Base-by-base conservation (phyloP, 1,284 basidiomycete species). In the Boletus semigastroideus region DNA sequence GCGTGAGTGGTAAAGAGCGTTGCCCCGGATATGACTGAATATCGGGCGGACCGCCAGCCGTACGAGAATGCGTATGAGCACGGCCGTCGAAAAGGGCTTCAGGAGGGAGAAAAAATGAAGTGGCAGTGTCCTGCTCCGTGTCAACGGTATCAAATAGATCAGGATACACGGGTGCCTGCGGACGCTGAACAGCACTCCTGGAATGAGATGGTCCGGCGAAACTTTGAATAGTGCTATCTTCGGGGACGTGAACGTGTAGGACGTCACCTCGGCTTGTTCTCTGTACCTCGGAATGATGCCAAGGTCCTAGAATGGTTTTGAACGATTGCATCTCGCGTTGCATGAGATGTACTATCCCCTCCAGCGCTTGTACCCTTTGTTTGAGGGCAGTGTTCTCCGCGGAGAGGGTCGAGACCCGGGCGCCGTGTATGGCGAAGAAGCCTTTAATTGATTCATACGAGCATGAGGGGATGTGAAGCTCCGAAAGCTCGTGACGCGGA, bases 321-420 rank as follows among this genome's bases (percentile, higher is more conserved):
- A 80, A 70, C 9, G 68, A 67, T 13, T 70, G 69, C 59, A 87
- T 68, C 49, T 90, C 86, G 36, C 72, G 72, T 46, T 72, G 74
- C 61, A 82, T 68, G 6, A 67, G 66, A 22, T 76, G 72, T 28
- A 84, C 59, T 3, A 74, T 67, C 7, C 74, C 73, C 60, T 89
- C 86, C 19, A 87, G 66, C 0, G 74, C 72, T 27, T 78, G 75
- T 9, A 86, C 69, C 38, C 75, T 76, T 52, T 76, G 74, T 34
- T 78, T 76, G 36, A 90, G 72, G 14, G 78, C 50, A n/a, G 74
- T 65, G 58, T 90, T 90, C 61, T 90, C 84, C 51, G 80, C 74
- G 36, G 71, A 71, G 6, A 89, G 70, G 10, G 69, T 59, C 6
- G 75, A 66, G 10, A 79, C 63, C 33, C 75, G 75, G 28, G 69